Evolutionary conservation across 768 basidiomycete species (phyloP), one percentile per base, ranked within the genome.

Genomic region (Hydnomerulius pinastri): DNA sequence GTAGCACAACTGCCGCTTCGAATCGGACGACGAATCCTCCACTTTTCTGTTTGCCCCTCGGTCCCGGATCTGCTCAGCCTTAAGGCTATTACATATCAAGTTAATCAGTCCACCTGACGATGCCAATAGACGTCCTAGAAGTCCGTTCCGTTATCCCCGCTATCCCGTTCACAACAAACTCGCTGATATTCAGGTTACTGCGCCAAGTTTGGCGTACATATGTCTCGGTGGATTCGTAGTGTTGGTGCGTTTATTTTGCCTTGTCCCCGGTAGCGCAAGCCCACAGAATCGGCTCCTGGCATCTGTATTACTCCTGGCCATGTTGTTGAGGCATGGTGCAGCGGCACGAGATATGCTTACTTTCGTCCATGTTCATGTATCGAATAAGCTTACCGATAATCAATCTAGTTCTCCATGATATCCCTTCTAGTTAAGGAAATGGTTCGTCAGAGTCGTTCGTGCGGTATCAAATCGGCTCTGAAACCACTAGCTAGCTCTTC

Each of bases 361-460:
- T 24, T 20, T 42, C 15, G 12, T 11, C 4, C 21, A 10, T 24
- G 11, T 13, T 28, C 23, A 7, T 24, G 17, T 15, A 23, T 17
- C n/a, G n/a, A 13, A 27, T 15, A 15, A 17, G 3, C 53, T 47
- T 41, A 46, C 37, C 13, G 4, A n/a, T 25, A 4, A 12, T 6
- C 32, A 33, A 5, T 46, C 20, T 57, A 92, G 90, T 94, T 94
- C 67, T 91, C 90, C 24, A 80, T 92, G 77, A 72, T 90, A 29
- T 92, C 92, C 4, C 75, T 93, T 17, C 71, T 93, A 12, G 80
- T 93, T 38, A 90, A 90, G 69, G 91, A 97, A 69, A 85, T 74
- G 73, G 90, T 87, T 39, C 9, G 67, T 61, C 4, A 20, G 15
- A 28, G 5, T 20, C n/a, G 11, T 39, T 15, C 1, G 20, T 38